Base-by-base conservation (phyloP, 2,329 filamentous ascomycete species). In the Teratosphaeria epicoccoides region DNA sequence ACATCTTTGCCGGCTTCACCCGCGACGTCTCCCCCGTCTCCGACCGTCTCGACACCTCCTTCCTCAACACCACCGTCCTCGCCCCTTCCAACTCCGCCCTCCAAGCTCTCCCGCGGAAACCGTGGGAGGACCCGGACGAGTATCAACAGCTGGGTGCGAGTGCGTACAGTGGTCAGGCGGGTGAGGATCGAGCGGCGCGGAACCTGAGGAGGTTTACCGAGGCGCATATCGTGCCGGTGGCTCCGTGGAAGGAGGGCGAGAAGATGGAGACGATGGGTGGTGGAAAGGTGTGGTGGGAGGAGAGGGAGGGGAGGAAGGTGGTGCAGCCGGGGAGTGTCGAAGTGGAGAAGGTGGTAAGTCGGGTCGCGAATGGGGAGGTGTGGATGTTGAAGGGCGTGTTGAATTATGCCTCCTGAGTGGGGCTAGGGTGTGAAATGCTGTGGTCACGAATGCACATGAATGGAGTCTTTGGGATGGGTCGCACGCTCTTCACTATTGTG, bases 41-140 rank as follows among this genome's bases (percentile, higher is more conserved):
- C 9, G 71, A 73, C 22, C 85, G 87, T 0, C 79, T 97, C 12
- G 79, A 85, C 60, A 79, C 88, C 65, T 68, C 76, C 0, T 65
- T 72, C 0, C 70, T 77, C 52, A 90, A 91, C 66, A 87, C 87
- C 14, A 96, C 89, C 2, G 82, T 97, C 23, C 80, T 97, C 2
- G 91, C 90, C 4, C 93, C 93, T 0, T 73, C 87, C 50, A 97
- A 98, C 74, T 82, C 79, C 17, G 88, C 84, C 2, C 81, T 98
- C 63, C 85, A 86, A 58, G 73, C 70, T 0, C 73, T 97, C 23
- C 87, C 89, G 0, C 77, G 85, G 49, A 97, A 96, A 68, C 90
- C 90, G 0, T 95, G 88, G 88, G 87, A 83, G 62, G 76, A 90
- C 56, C 80, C 85, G 0, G 70, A 77, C 49, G 89, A 95, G 58